A percentile compares a stretch with the other conserved stretches of the same genome.
Conservation (phyloP, 345 rosid genomes). For the Clausena lansium region DNA sequence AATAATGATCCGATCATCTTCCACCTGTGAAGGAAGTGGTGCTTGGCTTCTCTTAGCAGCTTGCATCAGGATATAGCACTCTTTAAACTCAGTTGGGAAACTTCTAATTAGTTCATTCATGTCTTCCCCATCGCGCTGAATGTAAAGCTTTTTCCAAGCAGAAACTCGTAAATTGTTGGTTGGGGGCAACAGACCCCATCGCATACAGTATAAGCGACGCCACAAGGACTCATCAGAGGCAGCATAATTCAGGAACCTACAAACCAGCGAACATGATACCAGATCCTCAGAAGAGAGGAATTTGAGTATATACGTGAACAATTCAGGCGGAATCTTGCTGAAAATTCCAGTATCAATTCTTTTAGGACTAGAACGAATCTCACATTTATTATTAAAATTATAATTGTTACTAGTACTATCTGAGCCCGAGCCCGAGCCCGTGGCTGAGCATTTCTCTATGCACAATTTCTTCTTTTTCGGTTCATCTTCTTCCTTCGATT, state of each 20-base stretch:
- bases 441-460: slow-evolving; percentile 11
- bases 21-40: slow-evolving; percentile 86
- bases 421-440: not conserved
- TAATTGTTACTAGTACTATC: not conserved
- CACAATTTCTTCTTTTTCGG: slow-evolving; percentile 52
- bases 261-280: slow-evolving; percentile 73
- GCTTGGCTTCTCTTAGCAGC: slow-evolving; percentile 93
- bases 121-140: slow-evolving; percentile 94
- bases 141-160: slow-evolving; percentile 93
- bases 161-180: slow-evolving; percentile 57
- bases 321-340: slow-evolving; percentile 75
- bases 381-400: slow-evolving; percentile 1
- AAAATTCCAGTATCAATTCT: slow-evolving; percentile 68
- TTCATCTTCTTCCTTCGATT: slow-evolving; percentile 26
- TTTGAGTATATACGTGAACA: slow-evolving; percentile 80
- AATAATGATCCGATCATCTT: slow-evolving; percentile 70
- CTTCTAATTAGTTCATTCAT: slow-evolving; percentile 70
- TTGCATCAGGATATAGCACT: slow-evolving; percentile 91
- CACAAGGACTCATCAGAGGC: slow-evolving; percentile 91
- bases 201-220: slow-evolving; percentile 91
- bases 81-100: slow-evolving; percentile 76
- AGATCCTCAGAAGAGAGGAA: slow-evolving; percentile 98
- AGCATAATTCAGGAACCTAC: slow-evolving; percentile 69
- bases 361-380: slow-evolving; percentile 14
- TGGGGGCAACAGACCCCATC: slow-evolving; percentile 76